Evolutionary conservation across 108 stramenopile species (phyloP).

Genomic region (Conticribra guillardii): DNA sequence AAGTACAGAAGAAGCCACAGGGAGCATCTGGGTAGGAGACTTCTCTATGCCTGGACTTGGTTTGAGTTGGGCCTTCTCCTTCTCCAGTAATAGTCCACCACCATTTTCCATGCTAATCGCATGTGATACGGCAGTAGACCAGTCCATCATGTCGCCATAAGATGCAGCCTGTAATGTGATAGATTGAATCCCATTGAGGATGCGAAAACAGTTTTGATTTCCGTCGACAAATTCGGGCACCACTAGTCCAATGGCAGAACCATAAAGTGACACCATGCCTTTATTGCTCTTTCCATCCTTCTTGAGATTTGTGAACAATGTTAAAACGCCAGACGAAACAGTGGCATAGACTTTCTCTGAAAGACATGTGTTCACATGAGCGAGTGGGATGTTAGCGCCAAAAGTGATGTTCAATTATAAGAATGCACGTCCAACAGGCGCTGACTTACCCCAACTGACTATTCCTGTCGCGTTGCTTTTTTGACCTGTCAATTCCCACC

Average conservation of each 20-base stretch:
- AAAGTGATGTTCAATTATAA: not conserved
- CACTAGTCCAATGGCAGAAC: conserved; percentile 34
- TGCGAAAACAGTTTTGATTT: conserved; percentile 30
- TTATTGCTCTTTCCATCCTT: conserved; percentile 40
- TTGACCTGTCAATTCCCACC: too few species aligned
- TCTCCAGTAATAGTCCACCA: conserved; percentile 35
- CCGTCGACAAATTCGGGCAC: conserved; percentile 13
- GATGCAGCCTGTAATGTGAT: conserved; percentile 23
- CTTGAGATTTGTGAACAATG: conserved; percentile 24
- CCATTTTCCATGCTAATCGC: conserved; percentile 48
- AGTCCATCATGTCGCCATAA: conserved; percentile 26
- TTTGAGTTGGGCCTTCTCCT: conserved; percentile 21
- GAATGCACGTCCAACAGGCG: not conserved
- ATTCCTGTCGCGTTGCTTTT: conserved; percentile 5
- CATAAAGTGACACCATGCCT: conserved; percentile 28
- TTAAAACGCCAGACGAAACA: conserved; percentile 19
- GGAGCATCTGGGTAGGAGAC: not conserved
- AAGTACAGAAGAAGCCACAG: conserved; percentile 6
- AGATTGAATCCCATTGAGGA: conserved; percentile 26
- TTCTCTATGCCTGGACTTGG: not conserved
- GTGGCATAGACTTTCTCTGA: conserved; percentile 41
- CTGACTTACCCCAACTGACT: conserved; percentile 17
- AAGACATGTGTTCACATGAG: not conserved
- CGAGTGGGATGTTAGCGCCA: not conserved
- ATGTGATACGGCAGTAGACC: conserved; percentile 29